Percentiles rank a stretch among this genome's conserved stretches.
These are phyloP conservation scores for Penicillium sp. DNA, from an alignment of 2,329 filamentous ascomycete genomes.

Conservation along the genomic window DNA sequence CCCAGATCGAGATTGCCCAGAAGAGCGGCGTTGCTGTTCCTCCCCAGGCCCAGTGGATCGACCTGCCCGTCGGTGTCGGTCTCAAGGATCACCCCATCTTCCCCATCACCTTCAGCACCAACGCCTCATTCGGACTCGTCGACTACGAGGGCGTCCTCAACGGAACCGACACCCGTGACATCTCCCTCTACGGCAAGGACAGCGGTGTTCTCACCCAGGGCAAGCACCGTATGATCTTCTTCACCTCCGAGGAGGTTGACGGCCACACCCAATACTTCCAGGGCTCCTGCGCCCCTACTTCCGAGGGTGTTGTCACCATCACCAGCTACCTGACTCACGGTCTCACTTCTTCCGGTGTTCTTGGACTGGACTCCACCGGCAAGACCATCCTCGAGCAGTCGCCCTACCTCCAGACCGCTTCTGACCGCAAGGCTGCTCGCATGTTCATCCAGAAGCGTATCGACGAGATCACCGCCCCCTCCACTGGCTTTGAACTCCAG, in stretches of 20 bases:
- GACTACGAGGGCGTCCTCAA: conserved; percentile 20
- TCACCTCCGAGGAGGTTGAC: conserved; percentile 28
- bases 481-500: conserved; percentile 24
- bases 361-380: conserved; percentile 25
- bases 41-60: conserved; percentile 50
- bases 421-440: conserved; percentile 23
- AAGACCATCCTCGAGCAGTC: conserved; percentile 28
- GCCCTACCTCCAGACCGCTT: conserved; percentile 27
- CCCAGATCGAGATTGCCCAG: conserved; percentile 49
- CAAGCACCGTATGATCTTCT: conserved; percentile 30
- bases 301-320: conserved; percentile 21
- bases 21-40: conserved; percentile 45
- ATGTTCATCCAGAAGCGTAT: conserved; percentile 24
- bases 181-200: conserved; percentile 25
- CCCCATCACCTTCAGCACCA: conserved; percentile 19
- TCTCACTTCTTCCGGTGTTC: conserved; percentile 26
- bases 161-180: conserved; percentile 21
- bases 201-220: conserved; percentile 23
- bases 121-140: conserved; percentile 19
- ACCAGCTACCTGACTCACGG: conserved; percentile 31
- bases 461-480: conserved; percentile 18
- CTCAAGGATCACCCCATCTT: conserved; percentile 46
- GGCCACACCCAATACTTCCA: conserved; percentile 29
- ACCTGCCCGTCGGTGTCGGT: conserved; percentile 54
- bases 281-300: conserved; percentile 23